Conservation (phyloP, 164 flowering plant genomes). For the Aristolochia contorta region DNA sequence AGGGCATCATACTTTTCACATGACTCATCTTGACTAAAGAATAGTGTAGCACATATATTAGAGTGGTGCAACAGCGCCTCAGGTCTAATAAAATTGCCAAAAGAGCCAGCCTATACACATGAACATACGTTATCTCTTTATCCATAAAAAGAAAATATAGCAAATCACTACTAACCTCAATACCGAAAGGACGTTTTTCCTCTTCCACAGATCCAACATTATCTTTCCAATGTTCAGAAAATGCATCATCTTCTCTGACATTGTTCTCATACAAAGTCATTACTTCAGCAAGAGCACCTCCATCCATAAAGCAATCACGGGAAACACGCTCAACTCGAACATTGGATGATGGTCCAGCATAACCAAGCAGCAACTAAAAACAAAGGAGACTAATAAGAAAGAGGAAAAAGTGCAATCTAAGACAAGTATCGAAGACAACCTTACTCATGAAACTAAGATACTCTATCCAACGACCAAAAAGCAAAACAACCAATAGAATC, state of each 20-base stretch:
- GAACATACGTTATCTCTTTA: too few relatives aligned
- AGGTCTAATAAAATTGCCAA: too few relatives aligned
- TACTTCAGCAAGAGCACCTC: constrained; percentile 80
- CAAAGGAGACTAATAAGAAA: background rate
- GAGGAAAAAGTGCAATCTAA: background rate
- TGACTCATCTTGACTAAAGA: too few relatives aligned
- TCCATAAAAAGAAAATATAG: too few relatives aligned
- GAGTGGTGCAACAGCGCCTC: too few relatives aligned
- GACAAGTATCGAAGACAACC: background rate
- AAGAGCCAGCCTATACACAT: too few relatives aligned
- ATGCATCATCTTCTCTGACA: constrained; percentile 12
- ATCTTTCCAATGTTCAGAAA: constrained; percentile 12
- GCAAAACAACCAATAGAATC: too few relatives aligned
- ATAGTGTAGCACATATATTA: too few relatives aligned
- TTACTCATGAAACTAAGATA: too few relatives aligned
- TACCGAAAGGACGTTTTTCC: constrained; percentile 18
- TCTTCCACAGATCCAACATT: constrained; percentile 7
- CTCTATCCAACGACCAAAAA: too few relatives aligned
- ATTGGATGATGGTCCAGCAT: constrained; percentile 82
- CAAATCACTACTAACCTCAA: constrained; percentile 37
- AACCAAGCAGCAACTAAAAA: constrained; percentile 55
- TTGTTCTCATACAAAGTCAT: constrained; percentile 51
- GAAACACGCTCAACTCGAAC: constrained; percentile 73
- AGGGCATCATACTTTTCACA: too few relatives aligned
- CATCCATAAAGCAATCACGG: constrained; percentile 51